phyloP scores from a whole-genome alignment of 73 alveolate genomes.

The Tetrahymena borealis region DNA sequence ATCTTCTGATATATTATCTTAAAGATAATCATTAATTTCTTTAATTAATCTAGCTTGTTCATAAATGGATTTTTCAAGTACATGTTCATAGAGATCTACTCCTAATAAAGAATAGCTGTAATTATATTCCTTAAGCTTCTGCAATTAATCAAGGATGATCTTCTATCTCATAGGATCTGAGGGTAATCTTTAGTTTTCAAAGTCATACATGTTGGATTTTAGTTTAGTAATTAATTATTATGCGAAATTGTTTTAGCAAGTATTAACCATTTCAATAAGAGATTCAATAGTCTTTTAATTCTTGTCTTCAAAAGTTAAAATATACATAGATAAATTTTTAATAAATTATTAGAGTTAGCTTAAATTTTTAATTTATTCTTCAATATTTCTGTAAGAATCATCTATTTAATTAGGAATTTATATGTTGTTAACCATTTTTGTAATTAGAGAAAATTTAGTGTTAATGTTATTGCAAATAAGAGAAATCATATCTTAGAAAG shows the following conservation, averaged over 20 bases:
- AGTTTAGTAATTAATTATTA: neutral
- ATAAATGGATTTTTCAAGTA: neutral
- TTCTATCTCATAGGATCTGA: neutral
- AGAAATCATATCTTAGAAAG: neutral
- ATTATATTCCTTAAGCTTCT: neutral
- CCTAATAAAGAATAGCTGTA: neutral
- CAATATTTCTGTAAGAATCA: neutral
- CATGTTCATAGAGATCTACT: neutral
- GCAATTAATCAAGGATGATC: neutral
- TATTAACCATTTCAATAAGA: neutral
- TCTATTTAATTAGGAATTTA: neutral
- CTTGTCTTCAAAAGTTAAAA: neutral
- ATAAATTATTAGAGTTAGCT: neutral
- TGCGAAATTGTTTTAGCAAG: neutral
- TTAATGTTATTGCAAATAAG: neutral
- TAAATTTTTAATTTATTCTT: neutral
- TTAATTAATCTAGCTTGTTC: neutral
- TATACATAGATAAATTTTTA: neutral
- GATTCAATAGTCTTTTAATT: neutral
- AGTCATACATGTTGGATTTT: neutral
- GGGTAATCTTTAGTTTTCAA: neutral
- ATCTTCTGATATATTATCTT: neutral
- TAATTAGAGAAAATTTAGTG: neutral
- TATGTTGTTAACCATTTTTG: neutral
- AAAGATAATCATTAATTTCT: neutral